Percentiles rank a stretch among this genome's conserved stretches.
These are phyloP conservation scores for Dioscorea alata DNA, from an alignment of 106 monocot species.

Conservation along the genomic window DNA sequence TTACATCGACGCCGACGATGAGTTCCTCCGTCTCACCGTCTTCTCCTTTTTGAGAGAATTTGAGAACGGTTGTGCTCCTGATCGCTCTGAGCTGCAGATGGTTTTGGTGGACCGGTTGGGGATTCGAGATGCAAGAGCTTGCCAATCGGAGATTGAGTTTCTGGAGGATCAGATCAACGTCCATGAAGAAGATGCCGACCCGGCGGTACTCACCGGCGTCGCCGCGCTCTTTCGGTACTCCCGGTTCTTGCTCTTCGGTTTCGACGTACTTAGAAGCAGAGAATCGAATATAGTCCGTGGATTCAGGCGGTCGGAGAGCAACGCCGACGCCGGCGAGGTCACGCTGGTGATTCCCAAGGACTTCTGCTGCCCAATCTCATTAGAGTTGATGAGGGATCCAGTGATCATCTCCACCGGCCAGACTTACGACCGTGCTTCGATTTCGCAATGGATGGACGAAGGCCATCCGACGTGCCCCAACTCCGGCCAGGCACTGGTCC, in stretches of 20 bases:
- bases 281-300: slow-evolving; percentile 10
- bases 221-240: slow-evolving; percentile 66
- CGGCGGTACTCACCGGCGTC: slow-evolving; percentile 42
- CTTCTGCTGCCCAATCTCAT: slow-evolving; percentile 56
- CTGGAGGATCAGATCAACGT: slow-evolving; percentile 66
- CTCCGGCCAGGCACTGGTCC: slow-evolving; percentile 29
- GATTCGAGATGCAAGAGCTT: slow-evolving; percentile 30
- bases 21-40: slow-evolving; percentile 39
- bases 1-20: slow-evolving; percentile 39
- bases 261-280: slow-evolving; percentile 3
- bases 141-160: slow-evolving; percentile 63
- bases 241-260: slow-evolving; percentile 64
- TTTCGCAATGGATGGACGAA: slow-evolving; percentile 43
- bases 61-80: slow-evolving; percentile 31
- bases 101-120: slow-evolving; percentile 37
- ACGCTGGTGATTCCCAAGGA: slow-evolving; percentile 41
- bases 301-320: neutral
- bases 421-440: slow-evolving; percentile 48
- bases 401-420: slow-evolving; percentile 43
- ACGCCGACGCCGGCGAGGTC: neutral
- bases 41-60: slow-evolving; percentile 52
- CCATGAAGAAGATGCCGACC: slow-evolving; percentile 61
- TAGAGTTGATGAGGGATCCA: slow-evolving; percentile 48
- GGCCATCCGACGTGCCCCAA: slow-evolving; percentile 48
- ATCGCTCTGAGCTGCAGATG: slow-evolving; percentile 25